A percentile compares a stretch with the other conserved stretches of the same genome.
Evolutionary conservation across 768 basidiomycete species (phyloP).

Genomic region (Aureoboletus auriporus): DNA sequence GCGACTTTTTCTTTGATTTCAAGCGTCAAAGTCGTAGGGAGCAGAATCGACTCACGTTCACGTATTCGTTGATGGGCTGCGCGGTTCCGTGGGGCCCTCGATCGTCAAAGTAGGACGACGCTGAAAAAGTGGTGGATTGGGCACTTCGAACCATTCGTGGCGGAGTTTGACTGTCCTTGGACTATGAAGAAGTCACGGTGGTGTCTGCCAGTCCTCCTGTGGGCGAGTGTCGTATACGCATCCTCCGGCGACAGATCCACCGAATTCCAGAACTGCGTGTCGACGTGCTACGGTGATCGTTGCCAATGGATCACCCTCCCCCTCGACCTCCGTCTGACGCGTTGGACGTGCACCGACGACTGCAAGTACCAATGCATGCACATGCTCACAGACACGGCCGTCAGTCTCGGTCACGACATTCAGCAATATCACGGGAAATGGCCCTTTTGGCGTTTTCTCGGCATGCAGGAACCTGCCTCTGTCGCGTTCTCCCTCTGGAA

Average conservation of each 20-base stretch:
- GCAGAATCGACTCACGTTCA: conserved; percentile 52
- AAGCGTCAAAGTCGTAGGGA: conserved; percentile 3
- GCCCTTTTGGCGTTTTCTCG: conserved; percentile 88
- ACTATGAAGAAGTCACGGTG: too few species aligned
- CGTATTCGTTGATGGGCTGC: conserved; percentile 74
- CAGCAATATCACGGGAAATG: conserved; percentile 95
- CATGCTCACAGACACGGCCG: conserved; percentile 56
- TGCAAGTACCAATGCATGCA: conserved; percentile 93
- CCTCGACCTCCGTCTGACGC: conserved; percentile 57
- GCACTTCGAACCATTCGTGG: conserved; percentile 33
- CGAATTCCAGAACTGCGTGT: conserved; percentile 36
- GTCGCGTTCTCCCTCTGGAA: conserved; percentile 89
- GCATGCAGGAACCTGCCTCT: conserved; percentile 92
- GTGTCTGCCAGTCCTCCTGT: conserved; percentile 8
- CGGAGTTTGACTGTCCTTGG: too few species aligned
- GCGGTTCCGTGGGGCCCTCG: conserved; percentile 67
- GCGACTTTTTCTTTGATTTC: conserved; percentile 24
- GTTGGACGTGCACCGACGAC: conserved; percentile 86
- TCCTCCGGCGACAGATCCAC: conserved; percentile 34
- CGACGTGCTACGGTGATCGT: conserved; percentile 26
- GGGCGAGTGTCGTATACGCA: conserved; percentile 1
- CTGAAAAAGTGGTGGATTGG: conserved; percentile 60
- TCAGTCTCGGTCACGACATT: conserved; percentile 38
- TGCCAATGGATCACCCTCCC: conserved; percentile 40
- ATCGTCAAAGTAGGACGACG: conserved; percentile 72